Evolutionary conservation across 1,139 yeast species (phyloP), one percentile per base, ranked within the genome.

Genomic region (Yamadazyma friedrichii): DNA sequence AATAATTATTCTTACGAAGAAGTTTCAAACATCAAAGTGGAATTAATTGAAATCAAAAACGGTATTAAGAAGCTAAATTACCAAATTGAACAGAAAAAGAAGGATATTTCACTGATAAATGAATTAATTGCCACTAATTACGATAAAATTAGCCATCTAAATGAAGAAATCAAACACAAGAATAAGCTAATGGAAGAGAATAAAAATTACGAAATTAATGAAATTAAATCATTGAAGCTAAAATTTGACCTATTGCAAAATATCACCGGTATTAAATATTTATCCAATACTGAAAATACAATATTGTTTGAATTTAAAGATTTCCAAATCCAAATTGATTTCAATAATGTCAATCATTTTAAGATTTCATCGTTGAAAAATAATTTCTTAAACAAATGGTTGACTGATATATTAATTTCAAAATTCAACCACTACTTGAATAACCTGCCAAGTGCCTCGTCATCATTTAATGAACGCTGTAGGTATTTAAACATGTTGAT

Each of bases 201-300:
- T 33, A 59, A 54, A 39, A 58, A 48, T 28, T 65, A 61, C 42
- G 59, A 57, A 28, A 31, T 42, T 1, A 49, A 55, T 24, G 71
- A 65, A 37, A 56, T 63, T 24, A 53, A 53, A 20, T 32, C 52
- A 11, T 49, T 65, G 26, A 50, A 49, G 20, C 42, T 53, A 17
- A 61, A 60, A 40, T 58, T 55, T 45, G 54, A 55, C 31, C 31
- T 59, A 3, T 46, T 65, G 20, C 65, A 61, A 42, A 38, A 47
- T 20, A 36, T 61, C 4, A 48, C 68, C 1, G 49, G 53, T 0
- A 48, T 66, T 22, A 42, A 50, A 12, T 49, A 39, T 31, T 55
- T 49, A 39, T 35, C 50, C 1, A 46, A 44, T 12, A 36, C 47
- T 10, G 48, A 49, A 3, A 50, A 41, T 3, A 24, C 25, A 6